Evolutionary conservation across 2,329 filamentous ascomycete genomes (phyloP).

Genomic region (Ceratocystis alfenasii): DNA sequence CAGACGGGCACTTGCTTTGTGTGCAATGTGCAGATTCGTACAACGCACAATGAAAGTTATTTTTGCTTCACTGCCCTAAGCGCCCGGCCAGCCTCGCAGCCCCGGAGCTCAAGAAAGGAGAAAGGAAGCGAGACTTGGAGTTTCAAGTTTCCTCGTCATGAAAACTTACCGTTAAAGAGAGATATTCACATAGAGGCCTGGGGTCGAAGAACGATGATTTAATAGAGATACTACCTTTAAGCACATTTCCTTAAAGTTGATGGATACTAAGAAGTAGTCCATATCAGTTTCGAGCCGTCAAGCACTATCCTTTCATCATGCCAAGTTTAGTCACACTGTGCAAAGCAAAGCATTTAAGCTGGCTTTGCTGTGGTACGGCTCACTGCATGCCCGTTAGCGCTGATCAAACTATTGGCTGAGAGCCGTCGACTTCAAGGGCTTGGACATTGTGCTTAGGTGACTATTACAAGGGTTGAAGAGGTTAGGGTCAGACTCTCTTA

Average conservation of each 20-base stretch:
- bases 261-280: not conserved
- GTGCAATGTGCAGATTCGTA: not conserved
- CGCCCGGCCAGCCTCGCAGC: not conserved
- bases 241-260: not conserved
- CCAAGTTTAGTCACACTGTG: not conserved
- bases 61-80: not conserved
- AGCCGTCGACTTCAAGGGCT: not conserved
- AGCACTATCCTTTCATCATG: not conserved
- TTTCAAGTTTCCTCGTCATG: not conserved
- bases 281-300: not conserved
- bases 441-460: not conserved
- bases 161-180: not conserved
- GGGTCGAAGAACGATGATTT: too few species aligned
- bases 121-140: not conserved
- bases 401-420: not conserved
- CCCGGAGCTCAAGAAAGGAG: not conserved
- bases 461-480: not conserved
- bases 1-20: not conserved
- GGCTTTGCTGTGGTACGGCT: not conserved
- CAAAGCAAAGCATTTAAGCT: not conserved
- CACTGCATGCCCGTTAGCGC: not conserved
- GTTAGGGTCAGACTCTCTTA: not conserved
- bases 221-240: not conserved
- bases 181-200: not conserved
- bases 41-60: not conserved